These are phyloP conservation scores for Agaricus subrufescens DNA, from an alignment of 768 basidiomycete genomes.

Conservation along the genomic window DNA sequence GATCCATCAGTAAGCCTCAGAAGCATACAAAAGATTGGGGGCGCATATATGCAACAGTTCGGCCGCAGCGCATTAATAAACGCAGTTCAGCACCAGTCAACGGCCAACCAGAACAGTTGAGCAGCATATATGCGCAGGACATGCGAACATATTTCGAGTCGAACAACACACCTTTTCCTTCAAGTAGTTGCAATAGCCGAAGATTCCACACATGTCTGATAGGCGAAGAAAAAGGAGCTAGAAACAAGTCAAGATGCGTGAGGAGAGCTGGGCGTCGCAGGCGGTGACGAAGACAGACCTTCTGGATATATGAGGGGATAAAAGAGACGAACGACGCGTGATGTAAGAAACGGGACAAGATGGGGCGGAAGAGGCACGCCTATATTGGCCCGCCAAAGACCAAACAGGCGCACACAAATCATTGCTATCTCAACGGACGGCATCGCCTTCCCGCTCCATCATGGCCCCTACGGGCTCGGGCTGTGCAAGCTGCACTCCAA, in stretches of 20 bases:
- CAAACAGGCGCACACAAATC: constrained; percentile 19
- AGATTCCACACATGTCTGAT: constrained; percentile 84
- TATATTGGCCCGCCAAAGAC: constrained; percentile 19
- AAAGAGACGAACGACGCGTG: constrained; percentile 18
- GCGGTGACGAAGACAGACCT: constrained; percentile 13
- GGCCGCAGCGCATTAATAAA: not conserved
- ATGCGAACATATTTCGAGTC: constrained; percentile 2
- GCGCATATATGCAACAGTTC: not conserved
- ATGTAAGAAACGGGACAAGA: constrained; percentile 9
- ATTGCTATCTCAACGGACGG: not conserved
- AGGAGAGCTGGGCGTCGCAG: not conserved
- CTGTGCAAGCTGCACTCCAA: too few relatives aligned
- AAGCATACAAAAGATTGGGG: too few relatives aligned
- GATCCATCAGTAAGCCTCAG: constrained; percentile 13
- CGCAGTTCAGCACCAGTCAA: too few relatives aligned
- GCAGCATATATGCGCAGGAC: not conserved
- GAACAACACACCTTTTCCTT: constrained; percentile 77
- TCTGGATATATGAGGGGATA: constrained; percentile 9
- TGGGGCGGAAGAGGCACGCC: not conserved
- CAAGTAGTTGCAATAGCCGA: constrained; percentile 92
- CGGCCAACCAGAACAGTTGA: not conserved
- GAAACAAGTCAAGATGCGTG: constrained; percentile 4
- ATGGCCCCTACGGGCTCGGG: not conserved
- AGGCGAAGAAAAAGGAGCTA: constrained; percentile 8
- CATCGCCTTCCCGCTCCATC: constrained; percentile 1